phyloP scores from a whole-genome alignment of 1,139 yeast species.

The Pneumocystis sp. region DNA sequence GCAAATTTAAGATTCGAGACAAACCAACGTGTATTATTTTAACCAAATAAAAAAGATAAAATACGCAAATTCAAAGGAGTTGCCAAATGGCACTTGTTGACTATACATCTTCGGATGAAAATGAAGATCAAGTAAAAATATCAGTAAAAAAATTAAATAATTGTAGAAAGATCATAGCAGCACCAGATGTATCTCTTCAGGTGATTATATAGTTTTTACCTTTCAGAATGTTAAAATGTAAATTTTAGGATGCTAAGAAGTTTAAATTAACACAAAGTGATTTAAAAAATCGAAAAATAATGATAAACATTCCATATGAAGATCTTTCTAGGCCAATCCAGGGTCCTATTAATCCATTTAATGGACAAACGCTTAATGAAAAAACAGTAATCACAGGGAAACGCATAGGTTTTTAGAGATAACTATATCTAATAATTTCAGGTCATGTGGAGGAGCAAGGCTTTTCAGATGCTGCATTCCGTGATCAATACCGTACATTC shows the following conservation, averaged over 20 bases:
- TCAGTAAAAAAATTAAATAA: background rate
- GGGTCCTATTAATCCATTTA: constrained; percentile 17
- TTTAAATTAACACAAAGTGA: background rate
- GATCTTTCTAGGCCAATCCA: constrained; percentile 16
- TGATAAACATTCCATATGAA: constrained; percentile 13
- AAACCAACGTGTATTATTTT: too few relatives aligned
- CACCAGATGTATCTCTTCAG: background rate
- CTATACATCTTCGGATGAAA: background rate
- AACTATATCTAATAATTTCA: constrained; percentile 11
- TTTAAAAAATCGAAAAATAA: background rate
- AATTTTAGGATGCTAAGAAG: background rate
- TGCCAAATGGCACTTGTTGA: background rate
- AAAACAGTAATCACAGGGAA: constrained; percentile 22
- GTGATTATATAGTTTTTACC: background rate
- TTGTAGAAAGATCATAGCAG: background rate
- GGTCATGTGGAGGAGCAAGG: constrained; percentile 27
- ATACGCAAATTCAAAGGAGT: background rate
- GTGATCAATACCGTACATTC: constrained; percentile 27
- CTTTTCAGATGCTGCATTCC: constrained; percentile 31
- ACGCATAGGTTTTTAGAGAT: background rate
- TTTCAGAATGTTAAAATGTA: background rate
- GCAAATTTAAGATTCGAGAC: background rate
- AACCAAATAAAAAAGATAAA: background rate
- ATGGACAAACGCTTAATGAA: constrained; percentile 1
- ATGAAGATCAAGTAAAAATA: background rate